phyloP scores from a whole-genome alignment of 2,329 filamentous ascomycete genomes.

The Alternaria metachromatica region DNA sequence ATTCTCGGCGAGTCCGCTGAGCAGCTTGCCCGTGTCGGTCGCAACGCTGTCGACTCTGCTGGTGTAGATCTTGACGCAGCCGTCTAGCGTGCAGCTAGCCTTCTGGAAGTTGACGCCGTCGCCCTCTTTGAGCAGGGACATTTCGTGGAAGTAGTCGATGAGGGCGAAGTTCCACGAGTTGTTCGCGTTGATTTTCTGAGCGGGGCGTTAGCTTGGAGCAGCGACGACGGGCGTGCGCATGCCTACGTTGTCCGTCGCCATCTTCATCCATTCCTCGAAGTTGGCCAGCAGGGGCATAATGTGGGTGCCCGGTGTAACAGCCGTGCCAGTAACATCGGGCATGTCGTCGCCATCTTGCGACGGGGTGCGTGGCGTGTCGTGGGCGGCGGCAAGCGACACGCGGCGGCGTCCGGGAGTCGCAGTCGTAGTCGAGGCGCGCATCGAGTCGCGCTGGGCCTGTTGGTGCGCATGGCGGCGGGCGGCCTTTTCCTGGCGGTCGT shows the following conservation, averaged over 20 bases:
- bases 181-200: conserved; percentile 80
- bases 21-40: conserved; percentile 91
- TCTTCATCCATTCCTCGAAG: conserved; percentile 99
- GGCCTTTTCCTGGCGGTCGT: conserved; percentile 91
- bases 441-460: conserved; percentile 89
- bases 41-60: conserved; percentile 98
- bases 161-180: conserved; percentile 99
- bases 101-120: conserved; percentile 99
- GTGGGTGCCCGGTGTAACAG: conserved; percentile 93
- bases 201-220: conserved; percentile 15
- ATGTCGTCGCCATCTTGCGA: conserved; percentile 59
- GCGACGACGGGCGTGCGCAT: neutral
- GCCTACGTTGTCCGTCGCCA: conserved; percentile 88
- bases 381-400: conserved; percentile 60
- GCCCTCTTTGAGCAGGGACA: conserved; percentile 95
- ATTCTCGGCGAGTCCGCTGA: conserved; percentile 92
- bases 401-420: conserved; percentile 74
- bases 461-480: conserved; percentile 86
- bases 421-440: conserved; percentile 73
- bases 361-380: conserved; percentile 59
- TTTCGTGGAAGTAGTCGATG: conserved; percentile 99
- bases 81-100: conserved; percentile 94
- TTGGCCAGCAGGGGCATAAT: conserved; percentile 89
- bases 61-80: conserved; percentile 99
- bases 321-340: conserved; percentile 69